phyloP scores from a whole-genome alignment of 2,329 filamentous ascomycete species.

The Cryoendolithus antarcticus region DNA sequence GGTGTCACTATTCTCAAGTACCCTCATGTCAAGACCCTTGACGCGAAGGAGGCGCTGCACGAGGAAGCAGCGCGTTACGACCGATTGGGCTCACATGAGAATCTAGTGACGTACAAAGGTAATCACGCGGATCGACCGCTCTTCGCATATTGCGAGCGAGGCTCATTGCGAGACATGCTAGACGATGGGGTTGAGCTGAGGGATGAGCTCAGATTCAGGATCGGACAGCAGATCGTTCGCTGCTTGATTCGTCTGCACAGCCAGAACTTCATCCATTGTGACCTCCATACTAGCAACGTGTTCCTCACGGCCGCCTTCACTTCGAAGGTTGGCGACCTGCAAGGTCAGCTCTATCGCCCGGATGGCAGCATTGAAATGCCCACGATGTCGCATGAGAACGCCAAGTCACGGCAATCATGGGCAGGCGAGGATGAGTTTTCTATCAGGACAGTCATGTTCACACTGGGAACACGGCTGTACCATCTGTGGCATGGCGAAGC shows the following conservation, averaged over 20 bases:
- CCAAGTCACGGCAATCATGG: constrained; percentile 4
- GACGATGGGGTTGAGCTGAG: not conserved
- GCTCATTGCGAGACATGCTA: not conserved
- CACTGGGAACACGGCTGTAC: constrained; percentile 5
- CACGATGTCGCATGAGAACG: constrained; percentile 6
- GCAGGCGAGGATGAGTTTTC: constrained; percentile 6
- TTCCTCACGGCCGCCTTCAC: constrained; percentile 1
- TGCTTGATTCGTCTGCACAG: constrained; percentile 1
- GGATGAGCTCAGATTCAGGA: not conserved
- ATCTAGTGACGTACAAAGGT: not conserved
- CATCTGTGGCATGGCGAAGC: constrained; percentile 3
- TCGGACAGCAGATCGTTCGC: constrained; percentile 1
- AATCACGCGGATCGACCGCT: not conserved
- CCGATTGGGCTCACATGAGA: not conserved
- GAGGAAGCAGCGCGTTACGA: constrained; percentile 3
- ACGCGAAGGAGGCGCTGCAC: constrained; percentile 1
- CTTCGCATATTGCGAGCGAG: constrained; percentile 1
- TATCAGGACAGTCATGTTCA: constrained; percentile 3
- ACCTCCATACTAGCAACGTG: constrained; percentile 2
- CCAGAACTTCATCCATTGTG: constrained; percentile 3
- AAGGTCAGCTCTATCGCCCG: constrained; percentile 1
- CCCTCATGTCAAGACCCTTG: constrained; percentile 1
- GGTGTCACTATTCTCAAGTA: constrained; percentile 4
- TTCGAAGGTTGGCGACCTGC: constrained; percentile 1
- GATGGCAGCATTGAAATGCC: constrained; percentile 3